phyloP scores from a whole-genome alignment of 78 protist species.

The Chrysochromulina tobinii region DNA sequence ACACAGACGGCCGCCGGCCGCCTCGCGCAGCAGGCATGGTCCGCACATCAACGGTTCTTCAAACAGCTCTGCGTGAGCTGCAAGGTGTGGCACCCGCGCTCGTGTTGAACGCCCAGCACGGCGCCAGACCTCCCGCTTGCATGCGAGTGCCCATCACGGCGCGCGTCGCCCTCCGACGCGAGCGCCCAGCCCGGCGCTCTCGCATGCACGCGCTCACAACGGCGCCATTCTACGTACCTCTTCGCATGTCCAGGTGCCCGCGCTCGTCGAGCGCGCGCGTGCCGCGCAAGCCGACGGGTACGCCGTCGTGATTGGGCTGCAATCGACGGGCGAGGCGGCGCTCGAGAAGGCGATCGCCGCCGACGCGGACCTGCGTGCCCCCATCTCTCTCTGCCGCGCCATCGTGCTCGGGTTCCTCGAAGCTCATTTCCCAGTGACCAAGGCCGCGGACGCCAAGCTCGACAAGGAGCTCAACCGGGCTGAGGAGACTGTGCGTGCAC shows the following conservation, averaged over 20 bases:
- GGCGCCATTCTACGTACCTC: too few species aligned
- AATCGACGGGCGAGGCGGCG: conserved; percentile 27
- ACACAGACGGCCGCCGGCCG: not conserved
- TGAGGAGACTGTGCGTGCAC: not conserved
- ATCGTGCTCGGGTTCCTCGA: not conserved
- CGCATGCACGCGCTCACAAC: too few species aligned
- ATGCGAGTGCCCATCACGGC: too few species aligned
- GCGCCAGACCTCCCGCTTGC: not conserved
- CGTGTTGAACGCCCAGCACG: not conserved
- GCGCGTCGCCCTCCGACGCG: too few species aligned
- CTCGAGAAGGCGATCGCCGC: not conserved
- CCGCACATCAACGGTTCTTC: conserved; percentile 18
- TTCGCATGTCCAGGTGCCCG: not conserved
- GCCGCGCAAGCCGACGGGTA: not conserved
- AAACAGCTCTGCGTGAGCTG: not conserved
- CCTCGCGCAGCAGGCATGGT: not conserved
- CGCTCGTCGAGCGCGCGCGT: not conserved
- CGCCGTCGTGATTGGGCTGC: conserved; percentile 18
- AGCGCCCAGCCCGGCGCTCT: too few species aligned
- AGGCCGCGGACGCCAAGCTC: not conserved
- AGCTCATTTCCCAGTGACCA: not conserved
- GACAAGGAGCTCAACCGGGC: not conserved
- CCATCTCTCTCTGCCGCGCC: too few species aligned
- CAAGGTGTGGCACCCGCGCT: not conserved
- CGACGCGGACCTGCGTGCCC: not conserved